phyloP scores from a whole-genome alignment of 352 stramenopile genomes.

The Phytophthora pisi region DNA sequence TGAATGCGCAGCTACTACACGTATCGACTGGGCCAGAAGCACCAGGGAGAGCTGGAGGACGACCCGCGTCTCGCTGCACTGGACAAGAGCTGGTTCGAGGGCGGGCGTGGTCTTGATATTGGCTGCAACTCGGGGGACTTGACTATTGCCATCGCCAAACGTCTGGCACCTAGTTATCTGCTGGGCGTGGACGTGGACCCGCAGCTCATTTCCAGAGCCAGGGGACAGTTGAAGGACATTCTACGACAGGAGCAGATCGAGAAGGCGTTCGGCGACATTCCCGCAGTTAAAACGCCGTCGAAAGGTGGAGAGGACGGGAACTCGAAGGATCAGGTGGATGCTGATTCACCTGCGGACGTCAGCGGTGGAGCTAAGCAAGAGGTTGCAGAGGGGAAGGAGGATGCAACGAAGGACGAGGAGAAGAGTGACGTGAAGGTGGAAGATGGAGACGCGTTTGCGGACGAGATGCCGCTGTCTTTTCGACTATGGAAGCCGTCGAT shows the following conservation, averaged over 20 bases:
- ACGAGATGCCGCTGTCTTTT: constrained; percentile 70
- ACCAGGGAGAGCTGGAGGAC: constrained; percentile 50
- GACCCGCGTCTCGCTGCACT: constrained; percentile 68
- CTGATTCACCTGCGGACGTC: constrained; percentile 7
- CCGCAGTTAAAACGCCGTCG: constrained; percentile 15
- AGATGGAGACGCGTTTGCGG: constrained; percentile 37
- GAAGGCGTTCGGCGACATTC: constrained; percentile 57
- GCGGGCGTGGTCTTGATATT: constrained; percentile 73
- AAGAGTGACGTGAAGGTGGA: constrained; percentile 6
- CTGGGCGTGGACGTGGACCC: constrained; percentile 79
- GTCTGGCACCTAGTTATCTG: constrained; percentile 58
- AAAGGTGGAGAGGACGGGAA: constrained; percentile 4
- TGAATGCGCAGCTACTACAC: constrained; percentile 65
- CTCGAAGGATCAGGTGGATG: not conserved
- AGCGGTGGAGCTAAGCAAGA: not conserved
- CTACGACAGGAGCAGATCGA: constrained; percentile 64
- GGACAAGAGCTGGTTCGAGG: constrained; percentile 69
- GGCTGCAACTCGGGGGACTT: constrained; percentile 86
- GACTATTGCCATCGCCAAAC: constrained; percentile 70
- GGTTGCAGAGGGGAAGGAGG: not conserved
- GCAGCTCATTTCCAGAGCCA: constrained; percentile 63
- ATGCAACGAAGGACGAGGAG: not conserved
- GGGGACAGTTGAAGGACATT: constrained; percentile 66
- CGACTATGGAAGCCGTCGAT: constrained; percentile 66
- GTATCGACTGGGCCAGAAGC: constrained; percentile 70